These are phyloP conservation scores for Trichoderma polysporum DNA, from an alignment of 2,329 filamentous ascomycete genomes.

Conservation along the genomic window DNA sequence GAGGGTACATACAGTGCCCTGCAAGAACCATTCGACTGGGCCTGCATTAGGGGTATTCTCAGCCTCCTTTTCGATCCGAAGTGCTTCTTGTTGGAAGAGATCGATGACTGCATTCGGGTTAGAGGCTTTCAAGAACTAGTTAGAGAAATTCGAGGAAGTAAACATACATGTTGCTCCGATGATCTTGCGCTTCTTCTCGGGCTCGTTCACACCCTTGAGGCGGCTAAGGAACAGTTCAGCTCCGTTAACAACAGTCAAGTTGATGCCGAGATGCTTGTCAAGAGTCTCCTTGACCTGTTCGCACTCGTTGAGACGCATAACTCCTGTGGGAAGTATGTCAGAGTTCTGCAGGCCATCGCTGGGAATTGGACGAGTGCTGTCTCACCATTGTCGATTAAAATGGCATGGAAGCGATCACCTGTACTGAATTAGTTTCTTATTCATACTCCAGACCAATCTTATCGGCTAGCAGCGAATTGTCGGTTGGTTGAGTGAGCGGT, in stretches of 20 bases:
- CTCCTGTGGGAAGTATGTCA: neutral
- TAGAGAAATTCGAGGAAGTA: neutral
- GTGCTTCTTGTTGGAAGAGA: slow-evolving; percentile 77
- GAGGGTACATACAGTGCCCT: slow-evolving; percentile 55
- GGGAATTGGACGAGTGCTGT: neutral
- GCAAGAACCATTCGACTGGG: slow-evolving; percentile 81
- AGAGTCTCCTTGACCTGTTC: slow-evolving; percentile 78
- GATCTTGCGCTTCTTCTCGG: slow-evolving; percentile 87
- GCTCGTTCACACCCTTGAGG: slow-evolving; percentile 72
- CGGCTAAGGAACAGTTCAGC: slow-evolving; percentile 72
- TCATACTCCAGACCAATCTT: neutral
- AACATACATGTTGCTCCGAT: slow-evolving; percentile 66
- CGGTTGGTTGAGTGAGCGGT: neutral
- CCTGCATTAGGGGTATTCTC: slow-evolving; percentile 66
- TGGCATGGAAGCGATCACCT: slow-evolving; percentile 67
- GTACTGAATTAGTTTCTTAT: neutral
- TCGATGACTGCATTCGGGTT: slow-evolving; percentile 40
- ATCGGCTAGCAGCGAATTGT: neutral
- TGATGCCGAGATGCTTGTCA: slow-evolving; percentile 77
- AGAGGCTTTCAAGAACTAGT: neutral
- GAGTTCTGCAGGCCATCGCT: neutral
- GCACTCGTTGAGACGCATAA: slow-evolving; percentile 81
- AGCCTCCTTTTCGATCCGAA: slow-evolving; percentile 67
- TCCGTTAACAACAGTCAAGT: slow-evolving; percentile 83
- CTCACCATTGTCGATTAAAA: slow-evolving; percentile 76